Evolutionary conservation across 1,284 basidiomycete genomes (phyloP).

Genomic region (Rhodotorula glutinis): DNA sequence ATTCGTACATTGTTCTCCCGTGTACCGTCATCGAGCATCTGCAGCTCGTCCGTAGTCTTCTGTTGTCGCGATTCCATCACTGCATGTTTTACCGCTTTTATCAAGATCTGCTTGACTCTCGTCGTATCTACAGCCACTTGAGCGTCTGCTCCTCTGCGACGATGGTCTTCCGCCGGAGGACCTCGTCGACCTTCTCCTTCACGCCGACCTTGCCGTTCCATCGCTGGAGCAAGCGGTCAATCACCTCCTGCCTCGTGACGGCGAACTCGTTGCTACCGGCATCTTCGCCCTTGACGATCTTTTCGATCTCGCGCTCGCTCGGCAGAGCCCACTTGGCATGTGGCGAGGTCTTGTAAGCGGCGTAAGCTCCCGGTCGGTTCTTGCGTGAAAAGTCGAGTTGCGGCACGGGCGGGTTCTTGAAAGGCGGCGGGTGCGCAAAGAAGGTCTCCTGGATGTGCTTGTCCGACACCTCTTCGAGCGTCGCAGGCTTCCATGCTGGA

Average conservation of each 20-base stretch:
- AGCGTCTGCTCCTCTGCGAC: constrained; percentile 48
- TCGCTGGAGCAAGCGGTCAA: constrained; percentile 56
- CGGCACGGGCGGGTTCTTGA: constrained; percentile 53
- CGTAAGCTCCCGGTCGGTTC: constrained; percentile 35
- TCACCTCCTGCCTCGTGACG: constrained; percentile 60
- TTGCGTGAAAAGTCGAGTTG: constrained; percentile 26
- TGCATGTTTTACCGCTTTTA: too few relatives aligned
- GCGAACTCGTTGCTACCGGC: constrained; percentile 59
- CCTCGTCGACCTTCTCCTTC: constrained; percentile 68
- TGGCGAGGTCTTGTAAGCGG: constrained; percentile 48
- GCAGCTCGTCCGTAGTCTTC: background rate
- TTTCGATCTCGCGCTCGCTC: constrained; percentile 63
- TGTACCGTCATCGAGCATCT: background rate
- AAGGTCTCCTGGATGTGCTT: constrained; percentile 59
- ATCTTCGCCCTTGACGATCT: constrained; percentile 60
- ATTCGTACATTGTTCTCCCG: background rate
- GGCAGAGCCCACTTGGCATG: constrained; percentile 62
- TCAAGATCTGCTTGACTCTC: too few relatives aligned
- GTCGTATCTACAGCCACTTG: constrained; percentile 27
- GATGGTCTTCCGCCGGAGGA: constrained; percentile 60
- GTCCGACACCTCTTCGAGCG: constrained; percentile 58
- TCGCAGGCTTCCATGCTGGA: constrained; percentile 66
- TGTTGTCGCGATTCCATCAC: too few relatives aligned
- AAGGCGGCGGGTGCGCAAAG: constrained; percentile 58
- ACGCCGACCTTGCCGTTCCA: constrained; percentile 64